A percentile compares a stretch with the other conserved stretches of the same genome.
Evolutionary conservation across 2,329 filamentous ascomycete species (phyloP).

Genomic region (Penicillium sclerotiorum): DNA sequence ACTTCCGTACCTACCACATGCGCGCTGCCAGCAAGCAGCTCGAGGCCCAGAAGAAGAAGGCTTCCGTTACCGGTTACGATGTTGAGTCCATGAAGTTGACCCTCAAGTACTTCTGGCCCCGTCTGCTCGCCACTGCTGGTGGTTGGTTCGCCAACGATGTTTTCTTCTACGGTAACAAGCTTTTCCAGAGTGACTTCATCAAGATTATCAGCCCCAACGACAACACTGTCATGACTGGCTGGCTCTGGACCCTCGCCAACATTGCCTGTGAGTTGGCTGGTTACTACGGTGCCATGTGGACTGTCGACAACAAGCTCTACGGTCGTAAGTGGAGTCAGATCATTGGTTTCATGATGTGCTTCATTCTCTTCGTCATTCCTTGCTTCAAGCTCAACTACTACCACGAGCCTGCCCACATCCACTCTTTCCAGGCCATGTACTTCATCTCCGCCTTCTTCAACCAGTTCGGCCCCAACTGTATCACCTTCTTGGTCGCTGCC

Average conservation of each 20-base stretch:
- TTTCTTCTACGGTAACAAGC: conserved; percentile 99
- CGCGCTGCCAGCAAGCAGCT: conserved; percentile 81
- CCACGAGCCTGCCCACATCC: conserved; percentile 68
- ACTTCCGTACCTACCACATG: conserved; percentile 96
- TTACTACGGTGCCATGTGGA: conserved; percentile 84
- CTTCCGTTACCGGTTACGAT: conserved; percentile 89
- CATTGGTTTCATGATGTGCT: conserved; percentile 87
- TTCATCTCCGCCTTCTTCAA: conserved; percentile 98
- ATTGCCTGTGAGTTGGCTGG: conserved; percentile 79
- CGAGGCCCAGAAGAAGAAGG: conserved; percentile 79
- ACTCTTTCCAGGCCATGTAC: conserved; percentile 95
- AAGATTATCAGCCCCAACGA: conserved; percentile 70
- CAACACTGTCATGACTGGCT: conserved; percentile 75
- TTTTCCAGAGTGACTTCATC: conserved; percentile 91
- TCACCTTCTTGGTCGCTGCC: conserved; percentile 93
- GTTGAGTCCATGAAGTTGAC: conserved; percentile 75
- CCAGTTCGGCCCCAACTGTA: conserved; percentile 94
- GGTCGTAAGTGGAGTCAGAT: conserved; percentile 97
- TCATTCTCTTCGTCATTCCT: conserved; percentile 89
- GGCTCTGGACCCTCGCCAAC: conserved; percentile 93
- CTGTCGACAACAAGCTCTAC: conserved; percentile 95
- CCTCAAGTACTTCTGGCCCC: conserved; percentile 79
- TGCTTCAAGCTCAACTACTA: conserved; percentile 88
- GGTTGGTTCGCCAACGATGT: conserved; percentile 96
- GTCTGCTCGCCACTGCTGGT: conserved; percentile 81